phyloP scores from a whole-genome alignment of 2,329 filamentous ascomycete species.

The Exophiala calicioides region DNA sequence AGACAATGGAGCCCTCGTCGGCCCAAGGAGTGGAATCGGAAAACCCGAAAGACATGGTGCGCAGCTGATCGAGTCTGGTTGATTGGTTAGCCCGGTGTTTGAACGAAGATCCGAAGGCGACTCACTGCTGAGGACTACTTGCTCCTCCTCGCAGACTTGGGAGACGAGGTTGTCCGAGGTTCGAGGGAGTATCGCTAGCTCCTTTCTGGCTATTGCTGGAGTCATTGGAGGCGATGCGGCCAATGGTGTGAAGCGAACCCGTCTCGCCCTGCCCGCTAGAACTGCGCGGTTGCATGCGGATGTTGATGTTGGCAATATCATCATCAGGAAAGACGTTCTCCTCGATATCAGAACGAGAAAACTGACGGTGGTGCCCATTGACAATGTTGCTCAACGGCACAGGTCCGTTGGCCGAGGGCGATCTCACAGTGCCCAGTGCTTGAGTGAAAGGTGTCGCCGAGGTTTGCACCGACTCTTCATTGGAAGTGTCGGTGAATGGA shows the following conservation, averaged over 20 bases:
- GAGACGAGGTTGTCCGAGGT: constrained; percentile 10
- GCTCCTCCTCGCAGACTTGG: constrained; percentile 28
- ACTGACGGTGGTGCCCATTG: constrained; percentile 26
- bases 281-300: constrained; percentile 27
- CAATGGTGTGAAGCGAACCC: constrained; percentile 6
- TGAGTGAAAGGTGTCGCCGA: constrained; percentile 6
- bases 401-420: constrained; percentile 6
- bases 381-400: constrained; percentile 9
- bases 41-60: constrained; percentile 22
- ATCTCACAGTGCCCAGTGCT: constrained; percentile 8
- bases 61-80: constrained; percentile 23
- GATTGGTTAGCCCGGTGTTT: constrained; percentile 11
- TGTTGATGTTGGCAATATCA: constrained; percentile 29
- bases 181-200: constrained; percentile 2
- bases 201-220: constrained; percentile 6
- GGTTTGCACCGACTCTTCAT: constrained; percentile 1
- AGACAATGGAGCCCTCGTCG: constrained; percentile 23
- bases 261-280: constrained; percentile 11
- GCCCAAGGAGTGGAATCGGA: constrained; percentile 9
- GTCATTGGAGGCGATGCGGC: constrained; percentile 8
- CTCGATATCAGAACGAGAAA: constrained; percentile 25
- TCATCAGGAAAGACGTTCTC: constrained; percentile 32
- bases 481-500: constrained; percentile 11
- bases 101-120: constrained; percentile 5
- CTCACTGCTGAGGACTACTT: constrained; percentile 29